Evolutionary conservation across 805 yeast species (phyloP), one percentile per base, ranked within the genome.

Genomic region (Wickerhamomyces kurtzmanii): DNA sequence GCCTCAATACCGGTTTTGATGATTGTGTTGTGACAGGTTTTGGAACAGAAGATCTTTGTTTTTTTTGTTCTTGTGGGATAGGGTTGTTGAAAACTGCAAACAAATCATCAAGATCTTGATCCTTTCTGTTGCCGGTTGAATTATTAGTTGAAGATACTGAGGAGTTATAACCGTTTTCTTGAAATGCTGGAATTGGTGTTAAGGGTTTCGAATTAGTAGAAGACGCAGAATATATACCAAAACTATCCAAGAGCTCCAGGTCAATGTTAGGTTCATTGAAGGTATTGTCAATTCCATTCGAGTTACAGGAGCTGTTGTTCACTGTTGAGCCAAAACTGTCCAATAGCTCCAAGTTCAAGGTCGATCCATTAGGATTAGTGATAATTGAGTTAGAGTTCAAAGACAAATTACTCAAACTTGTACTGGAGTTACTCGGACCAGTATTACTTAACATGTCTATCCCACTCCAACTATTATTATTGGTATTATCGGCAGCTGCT

Each of bases 371-470:
- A n/a, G n/a, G n/a, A n/a, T n/a, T n/a, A n/a, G n/a, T n/a, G n/a
- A n/a, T n/a, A n/a, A n/a, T n/a, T n/a, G n/a, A n/a, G n/a, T n/a
- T n/a, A n/a, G n/a, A n/a, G n/a, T n/a, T n/a, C n/a, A n/a, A n/a
- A n/a, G n/a, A n/a, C n/a, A n/a, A n/a, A n/a, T n/a, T n/a, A n/a
- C n/a, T n/a, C n/a, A n/a, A n/a, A n/a, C n/a, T n/a, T n/a, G n/a
- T n/a, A n/a, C n/a, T n/a, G n/a, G n/a, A n/a, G n/a, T n/a, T n/a
- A n/a, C n/a, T n/a, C n/a, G n/a, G n/a, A n/a, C n/a, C n/a, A 1
- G 41, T 23, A 9, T 25, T 27, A 9, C 39, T 39, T 10, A 66
- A 36, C n/a, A 57, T 26, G 35, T 61, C 69, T 22, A 66, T 37
- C 26, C 57, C 53, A 3, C 55, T 44, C 60, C 60, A 58, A 30